A percentile compares a stretch with the other conserved stretches of the same genome.
Evolutionary conservation across 352 stramenopile species (phyloP).

Genomic region (Pythium sp.): DNA sequence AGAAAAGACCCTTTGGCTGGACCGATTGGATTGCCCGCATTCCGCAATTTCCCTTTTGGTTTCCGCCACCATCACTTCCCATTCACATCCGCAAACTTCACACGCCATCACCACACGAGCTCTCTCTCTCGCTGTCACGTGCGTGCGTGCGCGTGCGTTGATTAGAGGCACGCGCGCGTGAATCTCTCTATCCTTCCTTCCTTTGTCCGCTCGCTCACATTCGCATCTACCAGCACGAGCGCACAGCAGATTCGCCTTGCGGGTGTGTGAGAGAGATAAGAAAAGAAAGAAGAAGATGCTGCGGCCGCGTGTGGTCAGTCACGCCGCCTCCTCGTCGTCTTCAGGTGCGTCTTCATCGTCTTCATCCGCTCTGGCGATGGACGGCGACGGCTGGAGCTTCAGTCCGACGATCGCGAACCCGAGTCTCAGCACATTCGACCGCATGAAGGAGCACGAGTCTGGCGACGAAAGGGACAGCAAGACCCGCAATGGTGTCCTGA

Average conservation of each 20-base stretch:
- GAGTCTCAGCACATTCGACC: not conserved
- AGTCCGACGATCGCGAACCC: constrained; percentile 6
- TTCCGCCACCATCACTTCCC: too few species aligned
- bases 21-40: too few species aligned
- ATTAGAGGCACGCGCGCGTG: too few species aligned
- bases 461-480: not conserved
- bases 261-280: not conserved
- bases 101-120: not conserved
- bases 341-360: not conserved
- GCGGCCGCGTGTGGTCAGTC: not conserved
- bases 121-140: too few species aligned
- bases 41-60: too few species aligned
- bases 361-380: not conserved
- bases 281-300: not conserved
- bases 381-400: not conserved
- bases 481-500: not conserved
- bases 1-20: too few species aligned
- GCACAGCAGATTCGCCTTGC: not conserved
- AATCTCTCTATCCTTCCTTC: not conserved
- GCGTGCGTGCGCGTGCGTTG: too few species aligned
- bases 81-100: too few species aligned
- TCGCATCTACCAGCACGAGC: not conserved
- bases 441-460: not conserved
- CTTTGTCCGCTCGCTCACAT: not conserved
- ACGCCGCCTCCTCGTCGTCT: not conserved